Evolutionary conservation across 345 rosid genomes (phyloP).

Genomic region (Syzygium jambos): DNA sequence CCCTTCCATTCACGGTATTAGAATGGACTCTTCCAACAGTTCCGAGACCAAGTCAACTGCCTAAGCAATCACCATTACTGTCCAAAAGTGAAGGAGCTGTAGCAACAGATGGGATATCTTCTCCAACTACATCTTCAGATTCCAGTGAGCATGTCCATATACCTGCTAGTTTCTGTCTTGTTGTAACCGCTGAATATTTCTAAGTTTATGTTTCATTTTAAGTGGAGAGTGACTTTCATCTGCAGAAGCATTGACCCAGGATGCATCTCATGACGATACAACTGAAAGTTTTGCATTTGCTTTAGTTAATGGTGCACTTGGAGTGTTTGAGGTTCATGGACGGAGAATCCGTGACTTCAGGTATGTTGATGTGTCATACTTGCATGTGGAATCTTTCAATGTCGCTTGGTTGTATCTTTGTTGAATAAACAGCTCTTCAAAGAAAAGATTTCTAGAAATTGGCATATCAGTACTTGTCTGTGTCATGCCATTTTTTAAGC

Average conservation of each 20-base stretch:
- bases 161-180: neutral
- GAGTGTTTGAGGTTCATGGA: constrained; percentile 98
- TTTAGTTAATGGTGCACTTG: constrained; percentile 94
- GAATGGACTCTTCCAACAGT: constrained; percentile 99
- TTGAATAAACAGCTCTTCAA: neutral
- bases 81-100: constrained; percentile 20
- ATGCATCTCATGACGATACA: constrained; percentile 61
- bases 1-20: constrained; percentile 98
- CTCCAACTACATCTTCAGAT: constrained; percentile 50
- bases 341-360: constrained; percentile 93
- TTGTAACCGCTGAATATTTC: neutral
- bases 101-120: constrained; percentile 41
- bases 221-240: constrained; percentile 9
- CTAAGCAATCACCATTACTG: constrained; percentile 34
- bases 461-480: too few relatives aligned
- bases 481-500: neutral
- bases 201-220: neutral
- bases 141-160: constrained; percentile 43
- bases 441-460: too few relatives aligned
- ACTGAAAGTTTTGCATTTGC: constrained; percentile 98
- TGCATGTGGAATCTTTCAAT: neutral
- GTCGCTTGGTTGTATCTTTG: neutral
- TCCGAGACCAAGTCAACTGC: constrained; percentile 63
- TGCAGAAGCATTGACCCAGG: constrained; percentile 42
- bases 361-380: constrained; percentile 13